Evolutionary conservation across 2,329 filamentous ascomycete species (phyloP).

Genomic region (Fusarium metavorans): DNA sequence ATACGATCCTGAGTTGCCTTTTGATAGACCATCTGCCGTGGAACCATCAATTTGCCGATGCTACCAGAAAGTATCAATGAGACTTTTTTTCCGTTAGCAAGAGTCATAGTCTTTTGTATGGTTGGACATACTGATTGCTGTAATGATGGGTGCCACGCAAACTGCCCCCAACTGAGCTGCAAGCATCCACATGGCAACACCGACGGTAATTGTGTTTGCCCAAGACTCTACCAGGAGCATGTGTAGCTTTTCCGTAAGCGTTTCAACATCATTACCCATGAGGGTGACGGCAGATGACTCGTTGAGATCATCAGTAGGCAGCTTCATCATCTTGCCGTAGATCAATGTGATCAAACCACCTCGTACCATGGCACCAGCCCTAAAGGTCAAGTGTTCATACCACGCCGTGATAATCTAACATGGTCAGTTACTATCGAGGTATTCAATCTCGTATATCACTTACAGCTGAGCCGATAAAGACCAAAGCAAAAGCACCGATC

Average conservation of each 20-base stretch:
- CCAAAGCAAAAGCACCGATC: conserved; percentile 48
- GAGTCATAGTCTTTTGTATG: fast-evolving
- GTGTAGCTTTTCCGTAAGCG: conserved; percentile 43
- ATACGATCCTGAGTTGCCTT: conserved; percentile 50
- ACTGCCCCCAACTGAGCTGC: conserved; percentile 49
- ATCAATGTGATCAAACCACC: conserved; percentile 47
- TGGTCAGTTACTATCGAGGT: background rate
- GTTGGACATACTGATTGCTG: conserved; percentile 44
- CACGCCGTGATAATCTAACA: conserved; percentile 47
- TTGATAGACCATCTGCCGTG: conserved; percentile 47
- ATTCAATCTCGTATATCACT: background rate
- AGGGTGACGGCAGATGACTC: conserved; percentile 47
- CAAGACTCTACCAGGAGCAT: conserved; percentile 48
- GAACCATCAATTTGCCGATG: conserved; percentile 44
- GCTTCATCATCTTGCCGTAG: conserved; percentile 46
- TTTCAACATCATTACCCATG: conserved; percentile 51
- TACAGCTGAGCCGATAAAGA: conserved; percentile 49
- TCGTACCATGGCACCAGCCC: conserved; percentile 46
- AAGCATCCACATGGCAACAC: conserved; percentile 48
- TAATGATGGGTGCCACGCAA: conserved; percentile 49
- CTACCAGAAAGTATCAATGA: conserved; percentile 36
- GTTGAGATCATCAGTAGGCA: conserved; percentile 42
- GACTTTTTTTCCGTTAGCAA: conserved; percentile 26
- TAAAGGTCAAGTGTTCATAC: conserved; percentile 49
- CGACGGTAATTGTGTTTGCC: conserved; percentile 48